Percentiles rank a stretch among this genome's conserved stretches.
Conservation (phyloP, 164 flowering plant species). For the Liriodendron chinense region DNA sequence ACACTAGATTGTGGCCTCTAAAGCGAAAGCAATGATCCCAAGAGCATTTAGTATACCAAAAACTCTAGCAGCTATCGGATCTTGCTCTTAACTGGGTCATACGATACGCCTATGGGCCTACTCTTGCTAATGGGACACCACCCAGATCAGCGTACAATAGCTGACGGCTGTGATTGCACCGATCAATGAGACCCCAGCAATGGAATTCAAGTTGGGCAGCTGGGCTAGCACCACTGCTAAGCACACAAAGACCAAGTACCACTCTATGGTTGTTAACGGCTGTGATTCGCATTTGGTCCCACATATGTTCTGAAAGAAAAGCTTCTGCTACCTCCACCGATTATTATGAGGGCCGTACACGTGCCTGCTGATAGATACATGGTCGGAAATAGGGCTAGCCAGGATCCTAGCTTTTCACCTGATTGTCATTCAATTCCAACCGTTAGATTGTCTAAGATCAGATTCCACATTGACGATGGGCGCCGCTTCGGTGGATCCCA, state of each 20-base stretch:
- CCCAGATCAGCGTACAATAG: constrained; percentile 60
- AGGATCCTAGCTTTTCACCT: constrained; percentile 53
- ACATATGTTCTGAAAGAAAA: constrained; percentile 46
- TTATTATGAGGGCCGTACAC: constrained; percentile 51
- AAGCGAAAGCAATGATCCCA: constrained; percentile 74
- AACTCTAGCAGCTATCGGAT: constrained; percentile 16
- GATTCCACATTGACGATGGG: not conserved
- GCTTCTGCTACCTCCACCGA: constrained; percentile 55
- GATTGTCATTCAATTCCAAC: not conserved
- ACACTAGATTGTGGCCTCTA: constrained; percentile 80
- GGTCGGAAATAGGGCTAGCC: constrained; percentile 48
- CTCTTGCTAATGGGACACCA: constrained; percentile 36
- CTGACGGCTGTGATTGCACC: constrained; percentile 58
- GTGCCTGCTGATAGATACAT: constrained; percentile 73
- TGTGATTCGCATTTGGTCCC: constrained; percentile 36
- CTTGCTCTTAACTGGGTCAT: constrained; percentile 24
- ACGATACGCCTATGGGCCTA: constrained; percentile 29
- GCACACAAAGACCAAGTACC: constrained; percentile 70
- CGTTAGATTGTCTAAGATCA: not conserved
- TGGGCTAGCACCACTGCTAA: constrained; percentile 49
- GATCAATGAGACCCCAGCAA: constrained; percentile 57
- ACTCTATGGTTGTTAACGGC: constrained; percentile 51
- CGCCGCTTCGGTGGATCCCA: too few relatives aligned
- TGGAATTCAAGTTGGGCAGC: constrained; percentile 72
- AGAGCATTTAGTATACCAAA: constrained; percentile 55